A percentile compares a stretch with the other conserved stretches of the same genome.
These are phyloP conservation scores for Microbotryum scabiosae DNA, from an alignment of 1,284 basidiomycete genomes.

Conservation along the genomic window DNA sequence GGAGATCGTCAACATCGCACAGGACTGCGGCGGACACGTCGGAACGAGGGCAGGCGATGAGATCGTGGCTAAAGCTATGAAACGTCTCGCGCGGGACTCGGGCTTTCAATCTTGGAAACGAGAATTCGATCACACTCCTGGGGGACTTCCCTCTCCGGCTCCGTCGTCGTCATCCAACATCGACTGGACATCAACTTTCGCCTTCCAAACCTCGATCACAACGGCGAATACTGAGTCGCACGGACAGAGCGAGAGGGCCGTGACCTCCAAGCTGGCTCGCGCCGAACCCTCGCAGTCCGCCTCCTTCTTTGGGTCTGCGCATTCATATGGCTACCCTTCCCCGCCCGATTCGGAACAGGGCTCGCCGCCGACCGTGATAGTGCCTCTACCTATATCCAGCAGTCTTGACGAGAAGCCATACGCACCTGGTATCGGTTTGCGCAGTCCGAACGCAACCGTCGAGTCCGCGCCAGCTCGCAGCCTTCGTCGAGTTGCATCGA, in stretches of 20 bases:
- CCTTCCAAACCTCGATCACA: background rate
- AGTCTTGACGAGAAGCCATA: no score
- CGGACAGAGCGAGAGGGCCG: background rate
- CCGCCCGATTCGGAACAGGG: background rate
- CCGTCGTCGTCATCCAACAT: background rate
- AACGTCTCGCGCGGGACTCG: background rate
- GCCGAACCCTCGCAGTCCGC: background rate
- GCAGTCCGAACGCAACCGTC: background rate
- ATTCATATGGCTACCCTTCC: background rate
- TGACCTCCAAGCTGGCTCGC: background rate
- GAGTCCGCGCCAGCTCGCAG: background rate
- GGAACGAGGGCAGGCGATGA: background rate
- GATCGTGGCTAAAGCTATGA: background rate
- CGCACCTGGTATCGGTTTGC: no score
- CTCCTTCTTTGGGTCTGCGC: background rate
- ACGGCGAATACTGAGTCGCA: background rate
- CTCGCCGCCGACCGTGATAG: background rate
- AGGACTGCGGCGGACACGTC: background rate
- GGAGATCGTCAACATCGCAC: background rate
- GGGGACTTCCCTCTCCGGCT: background rate
- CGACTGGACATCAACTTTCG: background rate
- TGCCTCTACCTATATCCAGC: no score
- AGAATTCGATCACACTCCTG: background rate
- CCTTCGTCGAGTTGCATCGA: background rate
- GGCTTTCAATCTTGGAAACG: background rate